phyloP scores from a whole-genome alignment of 305 asterid species.

The Coffea humblotiana region DNA sequence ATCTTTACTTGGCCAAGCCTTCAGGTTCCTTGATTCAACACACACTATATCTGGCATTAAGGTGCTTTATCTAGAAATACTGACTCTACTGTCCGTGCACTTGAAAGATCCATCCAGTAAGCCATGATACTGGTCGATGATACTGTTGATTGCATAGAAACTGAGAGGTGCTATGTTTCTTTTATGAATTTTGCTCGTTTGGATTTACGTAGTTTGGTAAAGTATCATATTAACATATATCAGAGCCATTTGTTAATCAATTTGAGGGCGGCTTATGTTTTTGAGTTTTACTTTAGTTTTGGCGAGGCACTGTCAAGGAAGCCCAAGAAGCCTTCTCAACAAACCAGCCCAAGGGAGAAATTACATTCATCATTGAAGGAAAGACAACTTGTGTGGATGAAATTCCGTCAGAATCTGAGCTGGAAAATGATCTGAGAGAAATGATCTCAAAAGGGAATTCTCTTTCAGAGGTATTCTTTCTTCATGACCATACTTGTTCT shows the following conservation, averaged over 20 bases:
- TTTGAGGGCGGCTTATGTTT: neutral
- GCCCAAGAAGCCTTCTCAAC: constrained; percentile 64
- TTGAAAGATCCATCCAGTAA: neutral
- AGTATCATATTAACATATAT: neutral
- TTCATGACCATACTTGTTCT: neutral
- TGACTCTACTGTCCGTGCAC: neutral
- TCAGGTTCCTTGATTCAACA: neutral
- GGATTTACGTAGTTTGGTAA: neutral
- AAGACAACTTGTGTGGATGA: constrained; percentile 40
- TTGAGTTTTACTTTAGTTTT: constrained; percentile 46
- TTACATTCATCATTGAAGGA: constrained; percentile 81
- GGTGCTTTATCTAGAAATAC: neutral
- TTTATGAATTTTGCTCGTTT: neutral
- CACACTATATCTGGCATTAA: neutral
- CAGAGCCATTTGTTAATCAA: neutral
- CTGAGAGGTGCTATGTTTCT: neutral
- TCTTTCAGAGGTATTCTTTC: constrained; percentile 63
- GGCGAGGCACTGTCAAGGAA: constrained; percentile 76
- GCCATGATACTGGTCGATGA: neutral
- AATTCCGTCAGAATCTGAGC: constrained; percentile 63
- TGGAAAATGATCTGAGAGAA: constrained; percentile 67
- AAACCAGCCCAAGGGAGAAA: constrained; percentile 86
- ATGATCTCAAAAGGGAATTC: constrained; percentile 71
- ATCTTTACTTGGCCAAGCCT: neutral
- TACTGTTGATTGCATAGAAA: neutral